Evolutionary conservation across 352 stramenopile species (phyloP), one percentile per base, ranked within the genome.

Genomic region (Blastocystis sp.): DNA sequence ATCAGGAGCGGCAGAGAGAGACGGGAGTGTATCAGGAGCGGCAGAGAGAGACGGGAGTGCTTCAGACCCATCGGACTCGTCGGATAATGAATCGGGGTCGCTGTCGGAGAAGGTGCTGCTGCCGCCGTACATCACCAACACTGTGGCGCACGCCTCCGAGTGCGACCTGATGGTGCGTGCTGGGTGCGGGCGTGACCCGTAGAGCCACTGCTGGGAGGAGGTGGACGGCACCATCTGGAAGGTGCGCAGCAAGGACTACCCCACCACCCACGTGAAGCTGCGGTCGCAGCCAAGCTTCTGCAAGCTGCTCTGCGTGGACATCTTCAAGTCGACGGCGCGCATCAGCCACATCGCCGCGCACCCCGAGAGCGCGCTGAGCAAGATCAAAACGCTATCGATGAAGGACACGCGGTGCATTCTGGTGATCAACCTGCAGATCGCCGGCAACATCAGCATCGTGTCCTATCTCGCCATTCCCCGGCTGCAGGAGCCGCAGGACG

Each of bases 191-290:
- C 34, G 6, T 57, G 48, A 57, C 6, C 6, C 54, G 34, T 68
- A 84, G 54, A 63, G 34, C 19, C 59, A 69, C 28, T 88, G 68
- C 43, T 88, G 78, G 78, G 63, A 71, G 17, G 78, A 88, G n/a
- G 57, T 76, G 11, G 45, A 76, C 45, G 78, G 43, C 19, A 65
- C 68, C 28, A 78, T 88, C 7, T 88, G 78, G 78, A 76, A 79
- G 61, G 78, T 88, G 42, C 78, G 78, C 42, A 65, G 57, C 24
- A 54, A 6, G 2, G 52, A n/a, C 54, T 88, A 88, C 52, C 1
- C 52, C 11, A 28, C 34, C 7, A 78, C 57, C 2, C 78, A 48
- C n/a, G 78, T 78, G 54, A 88, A 88, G 43, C 19, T 38, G 6
- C 64, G 19, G 17, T 88, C 78, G 7, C 57, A 34, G 21, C 62